Evolutionary conservation across 176 grass and related monocot genomes (phyloP), one percentile per base, ranked within the genome.

Genomic region (Phoenix dactylifera): DNA sequence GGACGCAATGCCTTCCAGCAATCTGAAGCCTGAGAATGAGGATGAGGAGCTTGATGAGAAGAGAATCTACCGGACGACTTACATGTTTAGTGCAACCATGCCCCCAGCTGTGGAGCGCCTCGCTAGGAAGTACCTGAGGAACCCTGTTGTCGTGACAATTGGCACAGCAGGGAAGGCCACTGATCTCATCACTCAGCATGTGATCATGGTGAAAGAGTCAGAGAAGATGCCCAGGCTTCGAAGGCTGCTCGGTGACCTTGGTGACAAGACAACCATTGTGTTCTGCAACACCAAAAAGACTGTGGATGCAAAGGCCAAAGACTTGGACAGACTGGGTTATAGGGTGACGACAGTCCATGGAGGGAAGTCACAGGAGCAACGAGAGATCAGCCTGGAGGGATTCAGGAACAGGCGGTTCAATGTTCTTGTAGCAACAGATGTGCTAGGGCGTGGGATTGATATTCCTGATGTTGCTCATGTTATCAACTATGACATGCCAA

Each of bases 21-120:
- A 97, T 76, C 77, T 97, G 76, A 97, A 97, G 75, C 92, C 92
- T 60, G 92, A 97, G 82, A 97, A 91, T 71, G 92, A 88, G 77
- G 92, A 97, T 50, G 92, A 90, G 76, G 92, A 97, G 20, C 78
- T 97, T 65, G 92, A 97, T 77, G 92, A 79, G 54, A 97, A 85
- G 60, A 97, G 10, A 75, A 97, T 97, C 69, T 97, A 97, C 67
- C 77, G 92, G 25, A 97, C 92, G 56, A 97, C 92, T 51, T 97
- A 91, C 72, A 97, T 97, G 92, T 97, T 97, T 73, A 97, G 92
- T 76, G 92, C 92, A 5, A 97, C 92, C 50, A 97, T 97, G 92
- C 92, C 87, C 39, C 75, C 92, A 25, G 84, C 92, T 52, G 92
- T 97, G 54, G 92, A 97, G 72, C 81, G 92, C 16, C 82, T 97